These are phyloP conservation scores for Zizania latifolia DNA, from an alignment of 176 grass and related monocot species.

Conservation along the genomic window DNA sequence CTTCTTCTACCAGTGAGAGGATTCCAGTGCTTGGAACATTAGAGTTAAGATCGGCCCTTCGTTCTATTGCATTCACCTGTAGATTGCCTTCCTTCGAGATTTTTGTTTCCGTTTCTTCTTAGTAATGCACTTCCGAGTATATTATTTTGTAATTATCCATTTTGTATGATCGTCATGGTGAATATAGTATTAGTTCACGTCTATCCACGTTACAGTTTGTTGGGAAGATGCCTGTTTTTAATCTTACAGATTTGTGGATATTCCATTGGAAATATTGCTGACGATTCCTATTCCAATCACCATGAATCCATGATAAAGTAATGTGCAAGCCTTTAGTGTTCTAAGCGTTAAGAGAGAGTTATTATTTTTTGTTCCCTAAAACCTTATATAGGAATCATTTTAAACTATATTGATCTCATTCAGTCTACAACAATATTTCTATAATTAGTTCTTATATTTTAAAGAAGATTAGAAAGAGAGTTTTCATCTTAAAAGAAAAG, in stretches of 20 bases:
- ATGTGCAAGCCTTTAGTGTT: neutral
- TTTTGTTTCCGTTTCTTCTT: neutral
- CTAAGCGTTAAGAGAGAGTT: too few species aligned
- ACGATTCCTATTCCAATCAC: neutral
- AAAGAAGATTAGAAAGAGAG: too few species aligned
- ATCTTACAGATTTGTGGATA: neutral
- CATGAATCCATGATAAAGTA: neutral
- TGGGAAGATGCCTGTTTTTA: neutral
- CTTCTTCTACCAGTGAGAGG: neutral
- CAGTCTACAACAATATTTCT: too few species aligned
- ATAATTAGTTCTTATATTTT: too few species aligned
- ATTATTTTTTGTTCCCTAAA: too few species aligned
- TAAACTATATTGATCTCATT: too few species aligned
- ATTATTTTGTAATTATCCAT: conserved; percentile 28
- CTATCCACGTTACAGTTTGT: neutral
- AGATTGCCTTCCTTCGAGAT: conserved; percentile 2
- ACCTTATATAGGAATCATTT: too few species aligned
- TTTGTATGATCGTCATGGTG: neutral
- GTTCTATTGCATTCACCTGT: neutral
- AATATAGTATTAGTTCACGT: conserved; percentile 9
- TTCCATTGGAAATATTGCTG: neutral
- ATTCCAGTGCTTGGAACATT: neutral
- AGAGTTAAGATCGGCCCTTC: neutral
- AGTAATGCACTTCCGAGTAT: neutral
- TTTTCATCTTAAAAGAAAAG: too few species aligned